Base-by-base conservation (phyloP, 768 basidiomycete genomes). In the Boletus edulis region DNA sequence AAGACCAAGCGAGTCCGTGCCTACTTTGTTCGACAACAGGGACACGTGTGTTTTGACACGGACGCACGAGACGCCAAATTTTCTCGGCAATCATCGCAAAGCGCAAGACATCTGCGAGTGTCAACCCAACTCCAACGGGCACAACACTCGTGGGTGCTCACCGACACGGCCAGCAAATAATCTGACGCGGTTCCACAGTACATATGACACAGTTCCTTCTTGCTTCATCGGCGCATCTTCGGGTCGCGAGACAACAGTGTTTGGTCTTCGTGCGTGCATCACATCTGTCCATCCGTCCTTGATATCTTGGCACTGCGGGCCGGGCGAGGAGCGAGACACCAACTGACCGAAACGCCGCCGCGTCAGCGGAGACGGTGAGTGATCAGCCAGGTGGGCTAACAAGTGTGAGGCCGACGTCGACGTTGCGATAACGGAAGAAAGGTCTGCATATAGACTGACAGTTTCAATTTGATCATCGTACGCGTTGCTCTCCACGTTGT, bases 141-240 rank as follows among this genome's bases (percentile, higher is more conserved):
- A 11, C 46, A 22, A 17, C 38, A 29, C 45, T 29, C 40, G 4
- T 11, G 18, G 10, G n/a, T 49, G 65, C 79, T 63, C 54, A 88
- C 86, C 89, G 81, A 67, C 89, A 91, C n/a, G 89, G 89, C 89
- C 89, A 91, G 62, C 87, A 91, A 48, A 91, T 87, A 54, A 91
- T 79, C 63, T 87, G 82, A 46, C 89, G 73, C 27, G 78, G 72
- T 53, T 85, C 85, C n/a, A 73, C 73, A 27, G 83, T 87, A 61
- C 89, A 91, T 46, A 91, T 78, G 6, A 91, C 88, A 63, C 89
- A 91, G 46, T 74, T 70, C 24, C 73, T 70, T 48, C 77, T 66
- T 4, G 55, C 37, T 31, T 67, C 70, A n/a, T 57, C 61, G 0
- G 48, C 34, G 34, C 0, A 27, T 71, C 73, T 62, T 53, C 74